phyloP scores from a whole-genome alignment of 306 rosid species.

The Prunus fruticosa region DNA sequence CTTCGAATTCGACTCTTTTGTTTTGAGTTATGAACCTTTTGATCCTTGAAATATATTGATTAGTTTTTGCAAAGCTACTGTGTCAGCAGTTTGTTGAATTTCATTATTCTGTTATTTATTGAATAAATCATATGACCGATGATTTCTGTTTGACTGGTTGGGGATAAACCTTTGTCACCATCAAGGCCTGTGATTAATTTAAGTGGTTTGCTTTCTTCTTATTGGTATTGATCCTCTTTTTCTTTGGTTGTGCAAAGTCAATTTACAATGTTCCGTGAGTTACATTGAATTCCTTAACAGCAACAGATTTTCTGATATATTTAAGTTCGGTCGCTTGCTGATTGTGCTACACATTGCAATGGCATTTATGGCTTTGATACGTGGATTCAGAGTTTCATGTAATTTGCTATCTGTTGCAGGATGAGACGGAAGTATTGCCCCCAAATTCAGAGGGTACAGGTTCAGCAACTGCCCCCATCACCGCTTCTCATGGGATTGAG shows the following conservation, averaged over 20 bases:
- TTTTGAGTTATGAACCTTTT: no score
- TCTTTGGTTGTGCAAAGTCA: no score
- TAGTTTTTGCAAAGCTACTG: not conserved
- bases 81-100: not conserved
- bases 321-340: not conserved
- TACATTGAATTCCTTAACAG: not conserved
- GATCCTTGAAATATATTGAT: no score
- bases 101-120: not conserved
- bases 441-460: slow-evolving; percentile 48
- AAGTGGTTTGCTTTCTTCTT: no score
- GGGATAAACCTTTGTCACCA: not conserved
- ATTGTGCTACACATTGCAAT: not conserved
- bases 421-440: slow-evolving; percentile 66
- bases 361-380: not conserved
- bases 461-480: slow-evolving; percentile 32
- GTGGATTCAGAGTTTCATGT: slow-evolving; percentile 6
- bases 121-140: not conserved
- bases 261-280: no score
- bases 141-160: not conserved
- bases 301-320: not conserved
- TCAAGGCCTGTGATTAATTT: no score
- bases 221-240: not conserved
- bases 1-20: not conserved
- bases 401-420: slow-evolving; percentile 41
- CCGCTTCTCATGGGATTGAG: slow-evolving; percentile 87